Conservation (phyloP, 2,329 filamentous ascomycete species). For the Colletotrichum kahawae region DNA sequence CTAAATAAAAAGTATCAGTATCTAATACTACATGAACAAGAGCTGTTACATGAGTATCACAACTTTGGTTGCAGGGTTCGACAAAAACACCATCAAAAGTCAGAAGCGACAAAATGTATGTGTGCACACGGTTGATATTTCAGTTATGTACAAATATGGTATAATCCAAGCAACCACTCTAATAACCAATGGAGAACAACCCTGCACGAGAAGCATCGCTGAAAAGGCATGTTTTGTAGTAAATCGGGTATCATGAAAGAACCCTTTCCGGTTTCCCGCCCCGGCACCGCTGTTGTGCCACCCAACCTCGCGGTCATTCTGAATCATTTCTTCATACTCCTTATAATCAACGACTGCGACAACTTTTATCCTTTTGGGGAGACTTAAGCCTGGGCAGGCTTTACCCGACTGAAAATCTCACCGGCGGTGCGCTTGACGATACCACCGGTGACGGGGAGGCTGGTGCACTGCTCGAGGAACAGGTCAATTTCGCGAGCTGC, state of each 20-base stretch:
- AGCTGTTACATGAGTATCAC: background rate
- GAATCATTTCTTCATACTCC: background rate
- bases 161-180: background rate
- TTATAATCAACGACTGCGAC: background rate
- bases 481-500: slow-evolving; percentile 90
- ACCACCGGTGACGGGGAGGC: slow-evolving; percentile 88
- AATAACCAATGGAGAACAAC: background rate
- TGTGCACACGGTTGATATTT: background rate
- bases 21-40: background rate
- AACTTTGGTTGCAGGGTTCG: background rate
- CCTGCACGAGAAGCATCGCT: background rate
- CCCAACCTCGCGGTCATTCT: background rate
- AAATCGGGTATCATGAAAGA: background rate
- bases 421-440: slow-evolving; percentile 86
- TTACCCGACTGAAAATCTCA: slow-evolving; percentile 60
- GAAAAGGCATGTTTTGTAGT: background rate
- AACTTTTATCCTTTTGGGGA: background rate
- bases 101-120: background rate
- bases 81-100: background rate
- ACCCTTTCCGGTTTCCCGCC: background rate
- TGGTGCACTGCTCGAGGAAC: slow-evolving; percentile 80
- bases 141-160: background rate
- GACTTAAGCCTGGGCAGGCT: slow-evolving; percentile 25
- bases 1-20: too few species aligned
- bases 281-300: background rate